Percentiles rank a stretch among this genome's conserved stretches.
These are phyloP conservation scores for Fusarium pininemorale DNA, from an alignment of 2,329 filamentous ascomycete genomes.

Conservation along the genomic window DNA sequence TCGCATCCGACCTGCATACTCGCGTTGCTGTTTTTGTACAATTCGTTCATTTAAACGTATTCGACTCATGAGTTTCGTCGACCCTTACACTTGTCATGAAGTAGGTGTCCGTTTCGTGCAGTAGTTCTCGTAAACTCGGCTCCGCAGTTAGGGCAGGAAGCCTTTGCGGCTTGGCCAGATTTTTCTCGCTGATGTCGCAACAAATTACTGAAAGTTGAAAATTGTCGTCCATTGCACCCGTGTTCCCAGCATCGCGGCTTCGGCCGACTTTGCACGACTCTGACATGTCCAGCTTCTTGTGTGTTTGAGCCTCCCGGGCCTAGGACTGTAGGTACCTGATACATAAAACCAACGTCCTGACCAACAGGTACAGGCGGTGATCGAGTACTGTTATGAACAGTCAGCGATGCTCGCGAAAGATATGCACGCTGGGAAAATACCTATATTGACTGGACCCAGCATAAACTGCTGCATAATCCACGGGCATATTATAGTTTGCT, in stretches of 20 bases:
- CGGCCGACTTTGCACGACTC: conserved; percentile 80
- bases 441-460: conserved; percentile 49
- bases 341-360: conserved; percentile 55
- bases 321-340: conserved; percentile 53
- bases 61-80: conserved; percentile 43
- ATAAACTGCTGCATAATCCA: conserved; percentile 55
- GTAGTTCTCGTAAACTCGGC: conserved; percentile 91
- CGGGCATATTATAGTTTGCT: conserved; percentile 53
- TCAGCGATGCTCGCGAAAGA: conserved; percentile 27
- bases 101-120: conserved; percentile 85
- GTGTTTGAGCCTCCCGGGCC: conserved; percentile 47
- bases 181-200: conserved; percentile 94
- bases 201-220: conserved; percentile 96
- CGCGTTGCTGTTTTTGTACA: conserved; percentile 9
- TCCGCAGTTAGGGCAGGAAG: conserved; percentile 88
- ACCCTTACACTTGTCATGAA: conserved; percentile 93
- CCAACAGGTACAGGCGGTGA: conserved; percentile 50
- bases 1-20: conserved; percentile 13
- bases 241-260: conserved; percentile 98
- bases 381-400: conserved; percentile 46
- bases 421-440: conserved; percentile 44
- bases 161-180: conserved; percentile 88
- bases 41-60: conserved; percentile 10
- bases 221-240: conserved; percentile 93
- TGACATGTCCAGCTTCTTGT: conserved; percentile 62